A percentile compares a stretch with the other conserved stretches of the same genome.
These are phyloP conservation scores for Cyathus striatus DNA, from an alignment of 768 basidiomycete genomes.

Conservation along the genomic window DNA sequence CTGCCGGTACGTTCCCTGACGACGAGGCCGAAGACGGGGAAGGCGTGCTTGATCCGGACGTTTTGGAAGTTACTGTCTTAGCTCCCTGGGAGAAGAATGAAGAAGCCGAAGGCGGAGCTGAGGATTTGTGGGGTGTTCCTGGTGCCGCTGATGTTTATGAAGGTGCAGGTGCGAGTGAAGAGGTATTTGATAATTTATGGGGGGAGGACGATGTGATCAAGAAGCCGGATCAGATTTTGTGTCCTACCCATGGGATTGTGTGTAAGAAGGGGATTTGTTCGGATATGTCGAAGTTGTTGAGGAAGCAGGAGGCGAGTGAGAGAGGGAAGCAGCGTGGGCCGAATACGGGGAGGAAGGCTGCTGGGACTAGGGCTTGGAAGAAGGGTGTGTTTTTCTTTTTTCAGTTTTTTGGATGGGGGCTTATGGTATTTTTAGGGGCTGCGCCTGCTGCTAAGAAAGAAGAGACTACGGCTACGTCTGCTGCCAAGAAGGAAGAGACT, in stretches of 20 bases:
- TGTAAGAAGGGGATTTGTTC: conserved; percentile 34
- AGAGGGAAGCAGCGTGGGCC: conserved; percentile 8
- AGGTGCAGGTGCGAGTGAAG: neutral
- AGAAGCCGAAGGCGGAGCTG: neutral
- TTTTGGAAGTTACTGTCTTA: conserved; percentile 6
- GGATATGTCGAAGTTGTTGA: conserved; percentile 21
- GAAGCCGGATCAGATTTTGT: conserved; percentile 8
- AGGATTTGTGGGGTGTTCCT: too few relatives aligned
- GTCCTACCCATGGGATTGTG: conserved; percentile 20
- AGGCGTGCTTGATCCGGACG: conserved; percentile 11
- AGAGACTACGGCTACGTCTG: too few relatives aligned
- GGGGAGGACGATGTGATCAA: neutral
- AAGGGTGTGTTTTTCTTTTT: too few relatives aligned
- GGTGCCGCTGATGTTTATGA: neutral
- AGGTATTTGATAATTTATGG: neutral
- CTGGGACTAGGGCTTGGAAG: neutral
- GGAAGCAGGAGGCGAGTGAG: conserved; percentile 17
- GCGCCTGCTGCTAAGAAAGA: too few relatives aligned
- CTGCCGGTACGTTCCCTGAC: conserved; percentile 6
- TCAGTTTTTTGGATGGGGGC: too few relatives aligned
- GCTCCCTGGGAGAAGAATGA: conserved; percentile 14
- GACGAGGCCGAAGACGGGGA: neutral
- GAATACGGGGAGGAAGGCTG: neutral
- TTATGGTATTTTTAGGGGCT: too few relatives aligned
- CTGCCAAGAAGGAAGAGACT: too few relatives aligned